Evolutionary conservation across 371 early-diverging fungal species (phyloP).

Genomic region (Mortierella sp.): DNA sequence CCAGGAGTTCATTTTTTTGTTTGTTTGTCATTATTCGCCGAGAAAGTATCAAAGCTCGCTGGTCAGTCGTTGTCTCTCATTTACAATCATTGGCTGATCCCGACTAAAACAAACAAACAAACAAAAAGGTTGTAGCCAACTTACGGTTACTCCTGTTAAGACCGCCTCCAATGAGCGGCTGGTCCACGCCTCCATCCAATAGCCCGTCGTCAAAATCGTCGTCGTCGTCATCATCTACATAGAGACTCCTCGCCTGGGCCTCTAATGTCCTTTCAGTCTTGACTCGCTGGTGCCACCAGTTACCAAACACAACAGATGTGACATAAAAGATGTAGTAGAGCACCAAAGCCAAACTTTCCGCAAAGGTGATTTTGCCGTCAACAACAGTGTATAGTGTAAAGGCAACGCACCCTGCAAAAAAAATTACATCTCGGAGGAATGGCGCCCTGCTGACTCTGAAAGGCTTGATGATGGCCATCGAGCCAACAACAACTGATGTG

Average conservation of each 20-base stretch:
- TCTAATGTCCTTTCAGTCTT: slow-evolving; percentile 34
- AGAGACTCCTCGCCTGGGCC: slow-evolving; percentile 29
- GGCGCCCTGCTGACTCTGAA: slow-evolving; percentile 74
- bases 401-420: slow-evolving; percentile 76
- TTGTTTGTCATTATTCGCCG: neutral
- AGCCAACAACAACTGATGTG: slow-evolving; percentile 80
- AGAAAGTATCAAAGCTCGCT: neutral
- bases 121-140: neutral
- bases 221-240: slow-evolving; percentile 22
- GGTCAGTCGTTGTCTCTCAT: too few relatives aligned
- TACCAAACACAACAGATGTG: slow-evolving; percentile 65
- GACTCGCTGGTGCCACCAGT: slow-evolving; percentile 60
- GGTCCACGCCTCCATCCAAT: too few relatives aligned
- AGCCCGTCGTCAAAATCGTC: slow-evolving; percentile 9
- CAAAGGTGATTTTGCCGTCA: slow-evolving; percentile 72
- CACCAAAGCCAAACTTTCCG: slow-evolving; percentile 68
- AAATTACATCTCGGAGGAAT: slow-evolving; percentile 78
- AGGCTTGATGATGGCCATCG: slow-evolving; percentile 79
- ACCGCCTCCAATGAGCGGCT: neutral
- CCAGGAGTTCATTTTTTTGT: neutral
- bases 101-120: neutral
- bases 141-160: neutral
- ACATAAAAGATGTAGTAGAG: slow-evolving; percentile 71
- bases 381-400: slow-evolving; percentile 66
- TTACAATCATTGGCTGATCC: too few relatives aligned